Percentiles rank a stretch among this genome's conserved stretches.
phyloP scores from a whole-genome alignment of 805 yeast species.

The Candida namnaoensis region DNA sequence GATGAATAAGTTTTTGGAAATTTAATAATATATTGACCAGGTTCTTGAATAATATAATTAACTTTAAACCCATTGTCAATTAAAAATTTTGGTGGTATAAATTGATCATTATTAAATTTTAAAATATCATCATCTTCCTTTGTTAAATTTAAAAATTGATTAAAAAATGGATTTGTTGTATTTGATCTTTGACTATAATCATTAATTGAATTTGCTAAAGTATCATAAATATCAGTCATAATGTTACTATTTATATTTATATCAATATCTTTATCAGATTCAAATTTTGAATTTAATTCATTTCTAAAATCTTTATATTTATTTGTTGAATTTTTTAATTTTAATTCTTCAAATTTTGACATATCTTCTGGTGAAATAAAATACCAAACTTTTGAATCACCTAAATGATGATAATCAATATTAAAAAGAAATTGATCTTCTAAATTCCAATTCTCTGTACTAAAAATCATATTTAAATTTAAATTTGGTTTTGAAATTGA shows the following conservation, averaged over 20 bases:
- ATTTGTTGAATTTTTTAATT: no score
- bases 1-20: slow-evolving; percentile 49
- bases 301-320: no score
- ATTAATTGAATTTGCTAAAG: no score
- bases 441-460: slow-evolving; percentile 46
- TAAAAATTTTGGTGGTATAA: slow-evolving; percentile 43
- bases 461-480: slow-evolving; percentile 43
- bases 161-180: no score
- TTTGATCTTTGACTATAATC: no score
- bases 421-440: slow-evolving; percentile 54
- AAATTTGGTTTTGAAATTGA: slow-evolving; percentile 33
- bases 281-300: no score
- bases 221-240: no score
- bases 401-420: slow-evolving; percentile 45
- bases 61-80: slow-evolving; percentile 37
- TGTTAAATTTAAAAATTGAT: no score
- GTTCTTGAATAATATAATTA: slow-evolving; percentile 41
- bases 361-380: slow-evolving; percentile 50
- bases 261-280: no score
- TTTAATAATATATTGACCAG: slow-evolving; percentile 53
- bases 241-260: no score
- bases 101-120: slow-evolving; percentile 31
- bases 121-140: slow-evolving; percentile 1
- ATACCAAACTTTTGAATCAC: slow-evolving; percentile 51
- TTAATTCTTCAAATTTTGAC: slow-evolving; percentile 35